Conservation (phyloP, 2,329 filamentous ascomycete genomes). For the Fusarium incarnatum region DNA sequence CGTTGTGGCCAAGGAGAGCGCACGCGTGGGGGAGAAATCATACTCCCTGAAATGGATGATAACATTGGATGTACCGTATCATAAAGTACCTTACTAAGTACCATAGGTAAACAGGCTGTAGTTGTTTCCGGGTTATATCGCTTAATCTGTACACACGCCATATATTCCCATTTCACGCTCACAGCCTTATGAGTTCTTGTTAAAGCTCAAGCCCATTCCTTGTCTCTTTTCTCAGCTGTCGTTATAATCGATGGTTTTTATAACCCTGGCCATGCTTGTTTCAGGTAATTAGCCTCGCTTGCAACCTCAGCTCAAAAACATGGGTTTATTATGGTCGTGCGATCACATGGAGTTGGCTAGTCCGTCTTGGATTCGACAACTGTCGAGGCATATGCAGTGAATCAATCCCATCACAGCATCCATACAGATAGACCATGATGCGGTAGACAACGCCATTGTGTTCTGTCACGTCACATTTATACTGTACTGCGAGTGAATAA, state of each 20-base stretch:
- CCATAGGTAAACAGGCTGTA: neutral
- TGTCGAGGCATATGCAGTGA: neutral
- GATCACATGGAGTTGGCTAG: neutral
- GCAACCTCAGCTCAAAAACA: constrained; percentile 15
- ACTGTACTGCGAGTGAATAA: neutral
- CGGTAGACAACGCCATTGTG: neutral
- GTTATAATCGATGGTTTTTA: neutral
- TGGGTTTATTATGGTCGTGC: neutral
- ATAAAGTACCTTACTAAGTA: neutral
- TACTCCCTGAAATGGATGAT: neutral
- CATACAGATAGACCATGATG: neutral
- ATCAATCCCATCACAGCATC: neutral
- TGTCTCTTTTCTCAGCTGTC: constrained; percentile 9
- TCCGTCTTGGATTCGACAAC: neutral
- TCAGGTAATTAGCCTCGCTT: constrained; percentile 12
- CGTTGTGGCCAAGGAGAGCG: neutral
- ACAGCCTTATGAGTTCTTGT: neutral
- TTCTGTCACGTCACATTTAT: neutral
- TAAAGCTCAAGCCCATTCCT: neutral
- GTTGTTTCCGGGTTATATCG: neutral
- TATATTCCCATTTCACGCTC: neutral
- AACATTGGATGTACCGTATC: neutral
- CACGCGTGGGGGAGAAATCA: neutral
- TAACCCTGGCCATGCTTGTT: constrained; percentile 5
- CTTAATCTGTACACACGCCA: neutral